These are phyloP conservation scores for Erysimum pusillum DNA, from an alignment of 441 rosid genomes.

Conservation along the genomic window DNA sequence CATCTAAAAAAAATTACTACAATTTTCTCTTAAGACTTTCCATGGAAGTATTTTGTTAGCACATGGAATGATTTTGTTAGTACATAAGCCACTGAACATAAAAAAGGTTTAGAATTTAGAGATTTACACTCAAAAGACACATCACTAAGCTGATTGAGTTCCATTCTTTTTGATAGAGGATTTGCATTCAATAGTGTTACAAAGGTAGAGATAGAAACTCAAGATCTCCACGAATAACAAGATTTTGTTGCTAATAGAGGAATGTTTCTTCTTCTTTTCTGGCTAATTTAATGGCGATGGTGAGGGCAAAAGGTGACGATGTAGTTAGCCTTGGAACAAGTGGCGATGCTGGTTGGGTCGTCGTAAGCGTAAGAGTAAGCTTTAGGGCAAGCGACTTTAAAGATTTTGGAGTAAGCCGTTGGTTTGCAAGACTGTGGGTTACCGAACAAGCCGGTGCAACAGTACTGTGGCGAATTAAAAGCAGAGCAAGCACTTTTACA, in stretches of 20 bases:
- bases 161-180: slow-evolving; percentile 1
- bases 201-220: slow-evolving; percentile 18
- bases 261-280: not conserved
- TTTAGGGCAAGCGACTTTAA: slow-evolving; percentile 90
- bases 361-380: slow-evolving; percentile 94
- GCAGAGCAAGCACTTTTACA: slow-evolving; percentile 95
- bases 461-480: slow-evolving; percentile 85
- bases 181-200: slow-evolving; percentile 21
- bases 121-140: not conserved
- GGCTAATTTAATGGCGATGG: slow-evolving; percentile 49
- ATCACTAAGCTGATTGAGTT: not conserved
- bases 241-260: not conserved
- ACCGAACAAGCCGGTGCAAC: slow-evolving; percentile 88
- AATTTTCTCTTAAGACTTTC: too few relatives aligned
- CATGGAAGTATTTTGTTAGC: not conserved
- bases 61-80: not conserved
- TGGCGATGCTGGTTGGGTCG: slow-evolving; percentile 89
- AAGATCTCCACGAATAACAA: slow-evolving; percentile 29
- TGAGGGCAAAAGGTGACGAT: slow-evolving; percentile 89
- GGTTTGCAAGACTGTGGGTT: slow-evolving; percentile 85
- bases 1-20: not conserved
- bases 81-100: not conserved
- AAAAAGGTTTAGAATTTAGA: not conserved
- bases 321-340: slow-evolving; percentile 78
- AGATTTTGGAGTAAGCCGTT: slow-evolving; percentile 85